Evolutionary conservation across 139 green algal species (phyloP), one percentile per base, ranked within the genome.

Genomic region (Desmodesmus armatus): DNA sequence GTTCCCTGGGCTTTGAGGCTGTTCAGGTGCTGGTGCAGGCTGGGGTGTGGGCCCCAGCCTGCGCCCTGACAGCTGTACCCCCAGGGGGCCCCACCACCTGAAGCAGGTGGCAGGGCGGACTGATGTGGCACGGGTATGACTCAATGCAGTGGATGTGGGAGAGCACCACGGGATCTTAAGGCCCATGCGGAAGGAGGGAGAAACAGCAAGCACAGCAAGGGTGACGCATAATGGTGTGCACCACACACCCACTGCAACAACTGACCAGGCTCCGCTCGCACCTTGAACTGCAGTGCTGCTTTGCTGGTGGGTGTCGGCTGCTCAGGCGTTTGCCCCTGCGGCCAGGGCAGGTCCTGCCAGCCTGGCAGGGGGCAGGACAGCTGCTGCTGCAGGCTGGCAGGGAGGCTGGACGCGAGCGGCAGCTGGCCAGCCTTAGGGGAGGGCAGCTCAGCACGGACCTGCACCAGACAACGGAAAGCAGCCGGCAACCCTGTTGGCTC

Each of bases 211-310:
- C n/a, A 70, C 41, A 25, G 37, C 35, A 77, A 21, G 35, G 23
- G 65, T 29, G 65, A 69, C 11, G 25, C 23, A 69, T 7, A 9
- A 69, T 9, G n/a, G 60, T 17, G 11, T 69, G 23, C 25, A 69
- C 11, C 17, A 17, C 39, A 58, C 39, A 19, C 67, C 6, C 47
- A 55, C n/a, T n/a, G n/a, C n/a, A n/a, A n/a, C n/a, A n/a, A n/a
- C n/a, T n/a, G n/a, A n/a, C 9, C 47, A 55, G 13, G 19, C 55
- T 17, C 13, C 4, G 1, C 33, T 37, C 73, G 5, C 39, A 89
- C 89, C 90, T 94, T 93, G 89, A 98, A 98, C 2, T 91, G 70
- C 31, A 98, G 89, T 39, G 93, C 94, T 1, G 86, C 89, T 58
- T 94, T 80, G 3, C 91, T 85, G 71, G 93, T 67, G 1, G 58